Evolutionary conservation across 192 early-diverging fungal species (phyloP), one percentile per base, ranked within the genome.

Genomic region (Entomortierella lignicola): DNA sequence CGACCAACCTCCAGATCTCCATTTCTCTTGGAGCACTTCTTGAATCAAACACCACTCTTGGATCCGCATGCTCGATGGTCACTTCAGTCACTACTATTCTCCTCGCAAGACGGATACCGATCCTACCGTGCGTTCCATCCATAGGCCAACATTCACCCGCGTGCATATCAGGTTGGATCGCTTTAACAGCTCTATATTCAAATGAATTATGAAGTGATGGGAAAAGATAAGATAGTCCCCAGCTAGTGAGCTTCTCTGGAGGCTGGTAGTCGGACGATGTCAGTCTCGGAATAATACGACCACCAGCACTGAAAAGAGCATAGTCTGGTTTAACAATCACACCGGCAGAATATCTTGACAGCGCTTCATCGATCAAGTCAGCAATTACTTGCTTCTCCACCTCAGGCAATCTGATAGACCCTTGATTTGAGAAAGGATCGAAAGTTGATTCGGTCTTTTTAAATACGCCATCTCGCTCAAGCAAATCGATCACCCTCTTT

Each of bases 61-160:
- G 84, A 50, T 89, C 81, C 31, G 90, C 86, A 81, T 92, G 90
- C 67, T 94, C 93, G 7, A 93, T 71, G 5, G 86, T 87, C 66
- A 94, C 82, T 8, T 83, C 86, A 0, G 85, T 83, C 1, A 91
- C 80, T 5, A 84, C 70, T 11, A 93, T 82, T 4, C 79, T 69
- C 55, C 86, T 77, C 6, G 85, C 70, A 51, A 94, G 73, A 12
- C 80, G 82, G 10, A 94, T 85, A 0, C 83, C 91, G 20, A 94
- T 64, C 37, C 87, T 84, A 0, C 93, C 93, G 8, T 74, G 48
- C 29, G 62, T 68, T 7, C 91, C 90, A 3, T 58, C 63, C 85
- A 94, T 90, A 0, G 89, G 84, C 93, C 93, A 94, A 72, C 93
- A 93, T 56, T 89, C 85, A 20, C 93, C 93, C 2, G 88, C 77